Percentiles rank a stretch among this genome's conserved stretches.
Conservation (phyloP, 2,329 filamentous ascomycete genomes). For the Clonostachys byssicola region DNA sequence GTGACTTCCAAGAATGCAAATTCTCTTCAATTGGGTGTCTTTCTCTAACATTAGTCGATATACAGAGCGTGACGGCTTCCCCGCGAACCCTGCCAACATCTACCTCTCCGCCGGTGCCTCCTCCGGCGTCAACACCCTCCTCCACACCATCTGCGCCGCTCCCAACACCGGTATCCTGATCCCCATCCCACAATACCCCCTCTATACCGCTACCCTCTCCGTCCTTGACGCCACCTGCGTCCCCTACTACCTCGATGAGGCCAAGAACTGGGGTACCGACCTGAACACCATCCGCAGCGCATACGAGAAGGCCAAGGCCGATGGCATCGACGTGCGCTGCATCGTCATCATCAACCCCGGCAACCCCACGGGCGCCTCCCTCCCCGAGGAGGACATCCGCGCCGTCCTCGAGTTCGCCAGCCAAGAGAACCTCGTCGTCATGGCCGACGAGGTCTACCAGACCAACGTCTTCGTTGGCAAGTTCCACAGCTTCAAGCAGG, state of each 20-base stretch:
- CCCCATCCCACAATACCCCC: slow-evolving; percentile 95
- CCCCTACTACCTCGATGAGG: slow-evolving; percentile 90
- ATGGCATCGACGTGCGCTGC: slow-evolving; percentile 82
- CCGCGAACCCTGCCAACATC: slow-evolving; percentile 74
- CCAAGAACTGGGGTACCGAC: slow-evolving; percentile 82
- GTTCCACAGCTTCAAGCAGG: slow-evolving; percentile 94
- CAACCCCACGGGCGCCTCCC: slow-evolving; percentile 89
- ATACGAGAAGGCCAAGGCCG: slow-evolving; percentile 67
- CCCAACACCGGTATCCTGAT: slow-evolving; percentile 81
- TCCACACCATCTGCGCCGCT: slow-evolving; percentile 80
- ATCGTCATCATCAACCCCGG: slow-evolving; percentile 98
- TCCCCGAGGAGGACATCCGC: slow-evolving; percentile 74
- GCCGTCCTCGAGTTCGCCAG: slow-evolving; percentile 83
- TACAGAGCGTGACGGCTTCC: slow-evolving; percentile 81
- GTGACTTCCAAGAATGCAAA: slow-evolving; percentile 17
- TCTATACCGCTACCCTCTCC: slow-evolving; percentile 90
- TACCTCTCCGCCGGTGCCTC: slow-evolving; percentile 92
- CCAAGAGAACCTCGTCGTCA: slow-evolving; percentile 79
- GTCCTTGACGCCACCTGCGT: slow-evolving; percentile 83
- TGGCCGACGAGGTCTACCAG: slow-evolving; percentile 98
- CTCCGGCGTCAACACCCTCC: slow-evolving; percentile 88
- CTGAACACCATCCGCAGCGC: slow-evolving; percentile 71
- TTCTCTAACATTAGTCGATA: background rate
- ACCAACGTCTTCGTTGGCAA: slow-evolving; percentile 95
- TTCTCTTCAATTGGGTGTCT: background rate